Base-by-base conservation (phyloP, 1,284 basidiomycete species). In the Heterobasidion occidentale region DNA sequence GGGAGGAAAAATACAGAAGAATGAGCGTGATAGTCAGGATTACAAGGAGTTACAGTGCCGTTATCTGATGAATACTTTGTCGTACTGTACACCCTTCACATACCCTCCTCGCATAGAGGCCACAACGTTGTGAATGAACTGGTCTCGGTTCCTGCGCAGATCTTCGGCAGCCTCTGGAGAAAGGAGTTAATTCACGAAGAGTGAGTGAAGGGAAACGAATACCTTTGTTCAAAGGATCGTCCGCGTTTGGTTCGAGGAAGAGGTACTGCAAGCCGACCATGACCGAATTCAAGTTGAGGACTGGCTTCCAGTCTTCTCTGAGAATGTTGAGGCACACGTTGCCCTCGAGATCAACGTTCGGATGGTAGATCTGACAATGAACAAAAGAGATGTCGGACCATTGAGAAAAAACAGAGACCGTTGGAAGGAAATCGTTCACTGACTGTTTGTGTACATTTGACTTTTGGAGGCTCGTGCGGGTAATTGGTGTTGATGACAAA, bases 221-320 rank as follows among this genome's bases (percentile, higher is more conserved):
- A 27, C 96, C 96, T 75, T 99, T 99, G 79, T 99, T 99, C 64
- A 99, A 71, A 27, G 97, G 97, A 74, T 99, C 97, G 67, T 98
- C 96, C 38, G 97, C 90, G 66, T 99, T 99, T 14, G 97, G 96
- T 71, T 99, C 97, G 57, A 99, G 78, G 80, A 99, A 99, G 50
- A 99, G 82, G 70, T 98, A 99, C 70, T 99, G 95, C 58, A 99
- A 75, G 42, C 97, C 97, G 61, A 98, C 93, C 88, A 98, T 94
- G 61, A 99, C 92, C 42, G 94, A 92, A 71, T 94, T 98, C 56
- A 98, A 80, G 72, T 98, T 98, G 54, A 99, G 79, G 4, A 98
- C 97, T 14, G 97, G 97, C 69, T 99, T 99, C 97, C 97, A 99
- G 75, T 99, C 97, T 77, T 99, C 97, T 70, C 97, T 86, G 58